Evolutionary conservation across 305 asterid genomes (phyloP).

Genomic region (Fraxinus xanthoxyloides): DNA sequence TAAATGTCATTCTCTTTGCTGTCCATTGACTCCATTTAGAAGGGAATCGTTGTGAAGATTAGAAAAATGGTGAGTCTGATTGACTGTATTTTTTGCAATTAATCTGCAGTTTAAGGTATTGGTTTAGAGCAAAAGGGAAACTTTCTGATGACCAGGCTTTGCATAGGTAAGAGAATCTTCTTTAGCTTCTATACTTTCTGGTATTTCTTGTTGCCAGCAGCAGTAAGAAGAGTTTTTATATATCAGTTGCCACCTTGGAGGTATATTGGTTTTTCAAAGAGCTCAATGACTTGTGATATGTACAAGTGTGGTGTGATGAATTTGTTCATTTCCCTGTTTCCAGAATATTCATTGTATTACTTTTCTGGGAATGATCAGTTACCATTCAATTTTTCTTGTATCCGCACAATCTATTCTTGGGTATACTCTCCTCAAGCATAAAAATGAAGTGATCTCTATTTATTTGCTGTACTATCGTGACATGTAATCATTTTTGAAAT

Average conservation of each 20-base stretch:
- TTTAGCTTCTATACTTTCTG: conserved; percentile 1
- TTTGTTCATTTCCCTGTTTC: conserved; percentile 2
- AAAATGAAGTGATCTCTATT: neutral
- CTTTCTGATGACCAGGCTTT: conserved; percentile 94
- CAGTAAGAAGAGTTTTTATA: neutral
- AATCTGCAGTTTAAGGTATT: conserved; percentile 74
- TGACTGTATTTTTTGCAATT: conserved; percentile 18
- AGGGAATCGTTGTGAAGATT: conserved; percentile 11
- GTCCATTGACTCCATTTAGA: conserved; percentile 20
- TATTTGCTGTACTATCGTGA: neutral
- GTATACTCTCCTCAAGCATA: neutral
- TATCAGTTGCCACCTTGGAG: conserved; percentile 2
- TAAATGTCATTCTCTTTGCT: conserved; percentile 19
- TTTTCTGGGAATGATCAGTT: neutral
- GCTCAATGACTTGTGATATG: neutral
- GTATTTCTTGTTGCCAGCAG: conserved; percentile 12
- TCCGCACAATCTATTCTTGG: neutral
- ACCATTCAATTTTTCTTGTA: neutral
- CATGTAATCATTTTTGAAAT: neutral
- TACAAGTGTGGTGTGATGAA: neutral
- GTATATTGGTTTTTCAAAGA: neutral
- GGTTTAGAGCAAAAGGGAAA: conserved; percentile 95
- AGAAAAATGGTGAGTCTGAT: conserved; percentile 24
- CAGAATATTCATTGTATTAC: neutral
- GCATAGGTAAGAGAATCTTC: conserved; percentile 65